Evolutionary conservation across 495 filamentous ascomycete species (phyloP), one percentile per base, ranked within the genome.

Genomic region (Trichodelitschia bisporula): DNA sequence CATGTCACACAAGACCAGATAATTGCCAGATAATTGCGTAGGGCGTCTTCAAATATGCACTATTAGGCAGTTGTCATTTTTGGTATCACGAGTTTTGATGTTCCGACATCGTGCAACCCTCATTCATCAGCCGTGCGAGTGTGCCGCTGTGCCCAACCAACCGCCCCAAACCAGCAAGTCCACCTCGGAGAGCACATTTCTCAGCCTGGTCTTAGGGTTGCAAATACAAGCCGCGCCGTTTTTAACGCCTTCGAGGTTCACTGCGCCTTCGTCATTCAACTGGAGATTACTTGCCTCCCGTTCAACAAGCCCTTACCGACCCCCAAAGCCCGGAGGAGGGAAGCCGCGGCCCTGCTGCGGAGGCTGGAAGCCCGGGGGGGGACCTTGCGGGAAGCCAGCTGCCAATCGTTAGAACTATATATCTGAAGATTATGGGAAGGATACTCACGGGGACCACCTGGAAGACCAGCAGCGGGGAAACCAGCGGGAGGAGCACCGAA

Each of bases 261-360:
- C 12, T 32, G 18, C 8, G 13, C n/a, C n/a, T n/a, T n/a, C n/a
- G n/a, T n/a, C n/a, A n/a, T n/a, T n/a, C n/a, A n/a, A n/a, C n/a
- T n/a, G n/a, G n/a, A n/a, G n/a, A n/a, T n/a, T n/a, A n/a, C n/a
- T n/a, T n/a, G n/a, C n/a, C n/a, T n/a, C n/a, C n/a, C n/a, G n/a
- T n/a, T n/a, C n/a, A n/a, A n/a, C n/a, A n/a, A n/a, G 16, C 15
- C 13, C 51, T 66, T 61, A 77, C 54, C 76, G 57, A 38, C 77
- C 67, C 30, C 64, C 69, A 37, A 83, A 86, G 15, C 78, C 77
- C n/a, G 72, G 63, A 21, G 69, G 62, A 34, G 71, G 72, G 49
- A 69, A 75, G 28, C 76, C 76, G 36, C 72, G 62, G 30, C 71
- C 71, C 41, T 60, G 58, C 10, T 57, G 60, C 36, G 62, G 50